Evolutionary conservation across 495 filamentous ascomycete species (phyloP).

Genomic region (Penicillium diatomitis): DNA sequence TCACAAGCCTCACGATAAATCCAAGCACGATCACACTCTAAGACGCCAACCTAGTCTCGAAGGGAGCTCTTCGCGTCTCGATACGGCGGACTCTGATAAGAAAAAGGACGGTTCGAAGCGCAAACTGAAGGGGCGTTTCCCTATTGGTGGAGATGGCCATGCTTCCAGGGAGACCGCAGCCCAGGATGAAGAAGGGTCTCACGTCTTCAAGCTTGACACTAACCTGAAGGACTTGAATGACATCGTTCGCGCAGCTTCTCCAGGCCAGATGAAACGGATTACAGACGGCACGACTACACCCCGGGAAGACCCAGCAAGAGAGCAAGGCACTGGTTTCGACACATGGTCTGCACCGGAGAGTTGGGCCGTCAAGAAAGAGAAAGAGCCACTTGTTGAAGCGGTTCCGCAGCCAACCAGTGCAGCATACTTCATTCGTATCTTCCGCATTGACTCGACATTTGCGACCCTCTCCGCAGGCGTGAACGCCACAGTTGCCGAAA

Average conservation of each 20-base stretch:
- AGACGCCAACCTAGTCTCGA: constrained; percentile 38
- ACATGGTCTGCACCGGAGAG: constrained; percentile 88
- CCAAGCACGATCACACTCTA: constrained; percentile 39
- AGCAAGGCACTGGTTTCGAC: constrained; percentile 20
- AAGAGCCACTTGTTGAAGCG: constrained; percentile 52
- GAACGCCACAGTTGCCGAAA: constrained; percentile 73
- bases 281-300: constrained; percentile 37
- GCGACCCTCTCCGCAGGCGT: constrained; percentile 75
- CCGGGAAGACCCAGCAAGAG: constrained; percentile 25
- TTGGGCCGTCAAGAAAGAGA: constrained; percentile 72
- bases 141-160: constrained; percentile 31
- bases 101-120: constrained; percentile 32
- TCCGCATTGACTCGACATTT: constrained; percentile 87
- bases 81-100: constrained; percentile 34
- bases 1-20: constrained; percentile 18
- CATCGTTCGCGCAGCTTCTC: constrained; percentile 49
- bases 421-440: constrained; percentile 90
- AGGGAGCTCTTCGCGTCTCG: constrained; percentile 17
- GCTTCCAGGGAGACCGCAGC: constrained; percentile 21
- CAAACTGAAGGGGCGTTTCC: constrained; percentile 45
- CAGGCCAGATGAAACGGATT: constrained; percentile 3
- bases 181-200: constrained; percentile 17
- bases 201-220: constrained; percentile 68
- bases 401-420: constrained; percentile 47
- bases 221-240: constrained; percentile 77